Conservation (phyloP, 805 yeast species). For the Pichia insulana region DNA sequence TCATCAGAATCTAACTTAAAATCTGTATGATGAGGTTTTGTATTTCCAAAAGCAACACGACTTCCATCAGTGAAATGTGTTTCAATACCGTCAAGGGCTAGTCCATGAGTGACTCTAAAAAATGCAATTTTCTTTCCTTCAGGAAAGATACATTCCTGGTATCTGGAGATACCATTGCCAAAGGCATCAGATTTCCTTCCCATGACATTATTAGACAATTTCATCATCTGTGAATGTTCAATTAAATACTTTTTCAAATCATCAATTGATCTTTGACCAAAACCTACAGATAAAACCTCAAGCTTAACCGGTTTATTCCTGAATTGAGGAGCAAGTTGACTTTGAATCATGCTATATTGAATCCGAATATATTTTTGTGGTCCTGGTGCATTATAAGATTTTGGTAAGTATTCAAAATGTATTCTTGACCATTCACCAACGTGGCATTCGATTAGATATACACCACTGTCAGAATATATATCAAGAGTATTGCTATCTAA, state of each 20-base stretch:
- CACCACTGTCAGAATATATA: slow-evolving; percentile 53
- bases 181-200: slow-evolving; percentile 17
- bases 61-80: slow-evolving; percentile 32
- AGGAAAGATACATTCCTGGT: slow-evolving; percentile 13
- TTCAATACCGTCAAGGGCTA: slow-evolving; percentile 75
- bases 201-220: slow-evolving; percentile 10
- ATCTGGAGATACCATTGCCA: slow-evolving; percentile 19
- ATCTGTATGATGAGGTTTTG: slow-evolving; percentile 44
- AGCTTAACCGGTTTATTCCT: slow-evolving; percentile 36
- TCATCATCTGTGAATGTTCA: slow-evolving; percentile 16
- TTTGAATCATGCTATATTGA: slow-evolving; percentile 37
- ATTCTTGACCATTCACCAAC: slow-evolving; percentile 52
- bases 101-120: slow-evolving; percentile 64
- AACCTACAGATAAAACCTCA: slow-evolving; percentile 51
- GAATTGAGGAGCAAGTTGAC: slow-evolving; percentile 27
- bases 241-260: slow-evolving; percentile 34
- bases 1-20: slow-evolving; percentile 53
- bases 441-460: slow-evolving; percentile 65
- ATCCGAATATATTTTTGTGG: slow-evolving; percentile 45
- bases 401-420: slow-evolving; percentile 54
- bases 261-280: slow-evolving; percentile 45
- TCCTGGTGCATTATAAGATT: slow-evolving; percentile 49
- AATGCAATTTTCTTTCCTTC: slow-evolving; percentile 26
- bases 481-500: slow-evolving; percentile 36
- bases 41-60: slow-evolving; percentile 39